phyloP scores from a whole-genome alignment of 2,329 filamentous ascomycete genomes.

The Stachybotrys chartarum region DNA sequence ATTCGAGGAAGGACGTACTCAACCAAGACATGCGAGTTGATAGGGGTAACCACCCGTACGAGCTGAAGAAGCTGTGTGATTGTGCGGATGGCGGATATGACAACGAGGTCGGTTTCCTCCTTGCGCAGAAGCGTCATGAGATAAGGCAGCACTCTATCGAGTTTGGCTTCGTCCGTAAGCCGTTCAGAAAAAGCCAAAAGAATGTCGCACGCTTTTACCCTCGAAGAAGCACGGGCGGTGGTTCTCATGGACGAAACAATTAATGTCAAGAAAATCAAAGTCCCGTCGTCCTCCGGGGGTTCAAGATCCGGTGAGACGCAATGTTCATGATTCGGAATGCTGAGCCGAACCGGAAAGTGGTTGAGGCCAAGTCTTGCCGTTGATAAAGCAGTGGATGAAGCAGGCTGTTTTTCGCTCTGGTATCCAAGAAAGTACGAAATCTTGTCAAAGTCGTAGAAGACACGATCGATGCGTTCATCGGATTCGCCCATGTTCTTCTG shows the following conservation, averaged over 20 bases:
- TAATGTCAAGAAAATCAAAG: conserved; percentile 83
- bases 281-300: conserved; percentile 73
- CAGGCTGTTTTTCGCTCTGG: conserved; percentile 38
- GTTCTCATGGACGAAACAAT: conserved; percentile 85
- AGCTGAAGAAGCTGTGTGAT: conserved; percentile 84
- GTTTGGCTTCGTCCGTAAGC: conserved; percentile 88
- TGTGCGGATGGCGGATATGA: conserved; percentile 76
- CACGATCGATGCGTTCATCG: conserved; percentile 87
- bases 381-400: conserved; percentile 10
- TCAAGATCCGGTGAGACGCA: conserved; percentile 53
- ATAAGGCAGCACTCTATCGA: conserved; percentile 89
- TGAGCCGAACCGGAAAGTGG: conserved; percentile 74
- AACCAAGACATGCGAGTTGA: conserved; percentile 62
- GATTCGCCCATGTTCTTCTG: conserved; percentile 71
- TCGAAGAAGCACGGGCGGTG: conserved; percentile 80
- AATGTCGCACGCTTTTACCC: conserved; percentile 83
- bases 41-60: conserved; percentile 78
- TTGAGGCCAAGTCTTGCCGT: conserved; percentile 43
- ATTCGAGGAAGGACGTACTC: conserved; percentile 62
- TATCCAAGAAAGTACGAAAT: conserved; percentile 91
- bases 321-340: conserved; percentile 79
- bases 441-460: conserved; percentile 95
- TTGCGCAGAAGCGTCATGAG: conserved; percentile 68
- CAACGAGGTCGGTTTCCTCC: conserved; percentile 77
- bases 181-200: conserved; percentile 86